Percentiles rank a stretch among this genome's conserved stretches.
Evolutionary conservation across 305 asterid genomes (phyloP).

Genomic region (Solanum chacoense): DNA sequence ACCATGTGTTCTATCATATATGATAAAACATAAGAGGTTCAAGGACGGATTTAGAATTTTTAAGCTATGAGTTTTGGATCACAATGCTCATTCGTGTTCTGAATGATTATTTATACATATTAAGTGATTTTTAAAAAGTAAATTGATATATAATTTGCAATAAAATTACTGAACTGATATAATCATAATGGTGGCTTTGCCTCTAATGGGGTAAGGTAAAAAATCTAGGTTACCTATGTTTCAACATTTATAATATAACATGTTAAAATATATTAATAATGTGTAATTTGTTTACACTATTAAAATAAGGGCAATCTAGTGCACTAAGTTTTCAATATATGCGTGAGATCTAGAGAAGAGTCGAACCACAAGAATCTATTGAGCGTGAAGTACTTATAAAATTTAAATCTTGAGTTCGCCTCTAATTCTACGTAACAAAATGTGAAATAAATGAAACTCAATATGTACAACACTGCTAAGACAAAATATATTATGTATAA

Average conservation of each 20-base stretch:
- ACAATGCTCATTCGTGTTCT: not conserved
- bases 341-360: not conserved
- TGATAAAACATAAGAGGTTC: not conserved
- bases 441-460: not conserved
- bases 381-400: too few relatives aligned
- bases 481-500: not conserved
- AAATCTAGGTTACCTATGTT: not conserved
- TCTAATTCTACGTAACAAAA: not conserved
- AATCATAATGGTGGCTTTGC: not conserved
- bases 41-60: not conserved
- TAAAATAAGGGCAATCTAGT: fast-evolving
- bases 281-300: not conserved
- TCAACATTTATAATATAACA: not conserved
- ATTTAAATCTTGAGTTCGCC: too few relatives aligned
- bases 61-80: not conserved
- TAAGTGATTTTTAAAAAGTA: not conserved
- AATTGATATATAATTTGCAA: not conserved
- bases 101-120: not conserved
- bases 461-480: not conserved
- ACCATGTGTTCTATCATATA: not conserved
- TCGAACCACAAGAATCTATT: not conserved
- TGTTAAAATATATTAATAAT: not conserved
- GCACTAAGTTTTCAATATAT: not conserved
- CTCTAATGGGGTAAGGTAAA: not conserved
- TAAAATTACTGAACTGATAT: not conserved